Base-by-base conservation (phyloP, 2,329 filamentous ascomycete genomes). In the Alternaria longipes region DNA sequence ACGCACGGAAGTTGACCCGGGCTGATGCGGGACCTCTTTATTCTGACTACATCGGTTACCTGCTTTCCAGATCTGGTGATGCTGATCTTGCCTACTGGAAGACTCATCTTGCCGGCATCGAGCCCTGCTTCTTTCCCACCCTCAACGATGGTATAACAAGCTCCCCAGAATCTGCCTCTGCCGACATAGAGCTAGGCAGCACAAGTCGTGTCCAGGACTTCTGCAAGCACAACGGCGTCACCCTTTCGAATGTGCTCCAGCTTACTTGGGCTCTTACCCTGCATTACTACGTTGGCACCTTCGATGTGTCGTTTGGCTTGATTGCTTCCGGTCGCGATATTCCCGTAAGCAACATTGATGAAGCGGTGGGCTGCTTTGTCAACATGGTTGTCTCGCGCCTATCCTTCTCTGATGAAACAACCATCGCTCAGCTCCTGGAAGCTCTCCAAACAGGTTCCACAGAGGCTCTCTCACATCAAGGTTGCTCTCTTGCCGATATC, bases 321-420 rank as follows among this genome's bases (percentile, higher is more conserved):
- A 80, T 86, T 0, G 72, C 84, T 4, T 84, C 84, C 0, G 86
- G 86, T 2, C 79, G 86, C 14, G 85, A 87, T 60, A 79, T 83
- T 4, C 81, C 84, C 1, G 75, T 88, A 1, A 73, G 79, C 3
- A 80, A 81, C 1, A 82, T 87, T 11, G 78, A 83, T 3, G 77
- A 82, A 3, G 81, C 84, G 2, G 80, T 84, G 11, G 86, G 86
- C 0, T 79, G 81, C 9, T 84, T 86, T 49, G 84, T 87, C 60
- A 86, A 85, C 55, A 86, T 87, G 81, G 78, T 87, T 3, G 82
- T 85, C 46, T 85, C 81, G 59, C 80, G 82, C 6, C 75, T 86
- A 4, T 69, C 76, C 56, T 65, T 84, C 70, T 57, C 73, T 49
- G 55, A 74, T 67, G 56, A 78, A 46, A 55, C 77, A 68, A 46